Evolutionary conservation across 2,329 filamentous ascomycete species (phyloP).

Genomic region (Diplodia corticola): DNA sequence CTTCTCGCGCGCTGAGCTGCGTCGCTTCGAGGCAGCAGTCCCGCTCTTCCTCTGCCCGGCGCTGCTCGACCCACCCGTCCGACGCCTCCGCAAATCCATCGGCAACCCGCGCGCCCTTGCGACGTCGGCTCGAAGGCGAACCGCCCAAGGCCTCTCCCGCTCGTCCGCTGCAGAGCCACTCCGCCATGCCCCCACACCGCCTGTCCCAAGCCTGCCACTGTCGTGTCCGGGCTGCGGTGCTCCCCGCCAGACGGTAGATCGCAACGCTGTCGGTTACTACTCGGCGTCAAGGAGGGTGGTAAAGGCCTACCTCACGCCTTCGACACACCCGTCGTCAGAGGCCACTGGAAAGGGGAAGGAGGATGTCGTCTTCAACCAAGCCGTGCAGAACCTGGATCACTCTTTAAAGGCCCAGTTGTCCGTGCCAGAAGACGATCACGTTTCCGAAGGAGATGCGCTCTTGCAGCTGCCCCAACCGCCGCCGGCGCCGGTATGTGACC

Average conservation of each 20-base stretch:
- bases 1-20: conserved; percentile 8
- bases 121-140: conserved; percentile 6
- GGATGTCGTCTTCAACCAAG: conserved; percentile 40
- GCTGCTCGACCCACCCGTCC: conserved; percentile 27
- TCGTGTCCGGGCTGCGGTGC: conserved; percentile 66
- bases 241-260: conserved; percentile 57
- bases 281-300: conserved; percentile 51
- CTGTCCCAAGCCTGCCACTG: conserved; percentile 43
- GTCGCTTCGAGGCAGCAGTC: conserved; percentile 28
- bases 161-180: conserved; percentile 9
- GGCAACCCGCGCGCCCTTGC: background rate
- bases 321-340: background rate
- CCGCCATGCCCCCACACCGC: background rate
- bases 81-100: background rate
- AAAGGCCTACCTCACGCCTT: conserved; percentile 39
- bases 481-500: conserved; percentile 69
- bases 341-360: conserved; percentile 28
- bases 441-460: background rate
- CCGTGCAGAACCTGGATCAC: conserved; percentile 35
- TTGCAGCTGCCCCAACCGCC: background rate
- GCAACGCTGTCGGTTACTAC: conserved; percentile 60
- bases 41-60: conserved; percentile 40
- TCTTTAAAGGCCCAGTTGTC: conserved; percentile 13
- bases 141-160: background rate
- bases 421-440: background rate